These are phyloP conservation scores for Penicillium bialowiezense DNA, from an alignment of 495 filamentous ascomycete species.

Conservation along the genomic window DNA sequence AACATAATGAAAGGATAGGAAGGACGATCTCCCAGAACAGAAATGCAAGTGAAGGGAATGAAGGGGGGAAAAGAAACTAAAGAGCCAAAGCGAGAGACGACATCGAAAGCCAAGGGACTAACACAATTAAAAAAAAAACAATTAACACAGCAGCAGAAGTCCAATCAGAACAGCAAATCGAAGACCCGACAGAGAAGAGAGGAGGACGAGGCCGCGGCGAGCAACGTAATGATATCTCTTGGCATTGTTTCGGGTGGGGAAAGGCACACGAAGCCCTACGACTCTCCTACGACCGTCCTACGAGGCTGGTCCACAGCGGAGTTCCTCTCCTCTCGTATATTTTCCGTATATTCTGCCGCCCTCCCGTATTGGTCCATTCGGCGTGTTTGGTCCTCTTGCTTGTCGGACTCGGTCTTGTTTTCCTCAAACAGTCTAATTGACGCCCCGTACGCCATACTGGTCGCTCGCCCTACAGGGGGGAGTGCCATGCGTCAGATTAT, in stretches of 20 bases:
- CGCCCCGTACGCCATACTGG: too few relatives aligned
- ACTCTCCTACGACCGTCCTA: neutral
- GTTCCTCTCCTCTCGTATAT: slow-evolving; percentile 5
- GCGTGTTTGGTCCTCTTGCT: neutral
- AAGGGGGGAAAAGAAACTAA: neutral
- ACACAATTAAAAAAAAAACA: neutral
- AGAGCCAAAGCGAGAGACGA: slow-evolving; percentile 1
- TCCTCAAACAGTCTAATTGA: neutral
- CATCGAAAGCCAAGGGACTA: neutral
- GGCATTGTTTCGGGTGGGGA: slow-evolving; percentile 5
- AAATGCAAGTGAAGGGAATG: neutral
- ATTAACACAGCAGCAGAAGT: neutral
- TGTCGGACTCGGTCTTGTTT: slow-evolving; percentile 9
- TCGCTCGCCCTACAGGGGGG: too few relatives aligned
- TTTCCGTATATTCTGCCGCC: neutral
- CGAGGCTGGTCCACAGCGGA: slow-evolving; percentile 3
- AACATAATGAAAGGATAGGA: slow-evolving; percentile 33
- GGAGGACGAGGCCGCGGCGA: neutral
- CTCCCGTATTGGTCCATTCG: neutral
- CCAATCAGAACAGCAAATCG: neutral
- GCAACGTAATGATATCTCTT: slow-evolving; percentile 5
- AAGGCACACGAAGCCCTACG: neutral
- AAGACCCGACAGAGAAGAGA: neutral
- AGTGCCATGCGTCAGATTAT: too few relatives aligned
- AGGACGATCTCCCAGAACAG: slow-evolving; percentile 20